Evolutionary conservation across 225 moss, liverwort and hornwort genomes (phyloP).

Genomic region (Pseudisothecium myosuroides): DNA sequence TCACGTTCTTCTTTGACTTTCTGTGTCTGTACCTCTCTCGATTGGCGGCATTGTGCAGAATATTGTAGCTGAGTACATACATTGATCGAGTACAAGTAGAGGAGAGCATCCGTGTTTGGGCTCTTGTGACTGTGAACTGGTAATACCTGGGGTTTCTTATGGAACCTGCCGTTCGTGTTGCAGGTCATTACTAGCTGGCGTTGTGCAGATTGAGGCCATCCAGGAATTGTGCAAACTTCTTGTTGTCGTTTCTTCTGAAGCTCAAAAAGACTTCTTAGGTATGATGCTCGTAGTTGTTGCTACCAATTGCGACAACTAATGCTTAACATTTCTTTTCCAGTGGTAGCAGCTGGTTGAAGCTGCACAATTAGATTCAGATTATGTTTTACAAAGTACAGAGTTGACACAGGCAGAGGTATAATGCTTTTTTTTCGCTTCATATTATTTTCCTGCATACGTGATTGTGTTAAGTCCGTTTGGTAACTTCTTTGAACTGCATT

Average conservation of each 20-base stretch:
- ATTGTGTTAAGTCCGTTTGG: background rate
- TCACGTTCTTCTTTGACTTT: background rate
- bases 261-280: constrained; percentile 48
- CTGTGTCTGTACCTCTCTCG: background rate
- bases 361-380: constrained; percentile 7
- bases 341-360: constrained; percentile 7
- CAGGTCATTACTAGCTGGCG: constrained; percentile 40
- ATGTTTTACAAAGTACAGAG: background rate
- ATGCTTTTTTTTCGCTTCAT: background rate
- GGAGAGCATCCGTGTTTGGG: background rate
- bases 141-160: background rate
- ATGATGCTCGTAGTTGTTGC: constrained; percentile 1
- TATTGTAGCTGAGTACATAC: background rate
- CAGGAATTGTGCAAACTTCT: constrained; percentile 51
- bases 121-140: background rate
- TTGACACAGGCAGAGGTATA: background rate
- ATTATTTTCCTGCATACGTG: background rate
- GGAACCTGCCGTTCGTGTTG: background rate
- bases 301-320: background rate
- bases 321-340: background rate
- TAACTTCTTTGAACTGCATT: background rate
- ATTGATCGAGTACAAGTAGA: background rate
- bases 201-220: constrained; percentile 39
- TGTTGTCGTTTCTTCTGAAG: constrained; percentile 41
- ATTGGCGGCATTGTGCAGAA: background rate